phyloP scores from a whole-genome alignment of 73 alveolate species.

The Tetrahymena elliotti region DNA sequence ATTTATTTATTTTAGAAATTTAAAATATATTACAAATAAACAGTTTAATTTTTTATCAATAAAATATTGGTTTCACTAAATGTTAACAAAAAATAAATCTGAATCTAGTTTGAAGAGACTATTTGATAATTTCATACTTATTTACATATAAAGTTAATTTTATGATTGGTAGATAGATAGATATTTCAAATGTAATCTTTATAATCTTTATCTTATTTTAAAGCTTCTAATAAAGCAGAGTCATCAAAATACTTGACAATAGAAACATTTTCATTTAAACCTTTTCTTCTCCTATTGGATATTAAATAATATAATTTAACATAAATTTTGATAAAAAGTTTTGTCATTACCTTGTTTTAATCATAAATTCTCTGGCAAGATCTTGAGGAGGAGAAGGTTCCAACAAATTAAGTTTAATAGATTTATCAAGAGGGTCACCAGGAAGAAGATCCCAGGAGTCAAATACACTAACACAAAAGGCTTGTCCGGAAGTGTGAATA shows the following conservation, averaged over 20 bases:
- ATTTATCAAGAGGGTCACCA: slow-evolving; percentile 98
- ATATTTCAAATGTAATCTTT: slow-evolving; percentile 47
- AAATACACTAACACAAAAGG: slow-evolving; percentile 88
- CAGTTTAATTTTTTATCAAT: too few species aligned
- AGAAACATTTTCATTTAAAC: slow-evolving; percentile 70
- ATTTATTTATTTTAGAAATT: too few species aligned
- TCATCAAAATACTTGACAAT: slow-evolving; percentile 85
- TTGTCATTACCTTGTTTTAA: slow-evolving; percentile 72
- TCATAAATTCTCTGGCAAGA: slow-evolving; percentile 98
- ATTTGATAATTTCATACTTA: background rate
- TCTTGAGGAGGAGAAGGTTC: slow-evolving; percentile 96
- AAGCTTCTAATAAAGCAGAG: slow-evolving; percentile 61
- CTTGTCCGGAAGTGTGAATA: slow-evolving; percentile 90
- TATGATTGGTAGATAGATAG: too few species aligned
- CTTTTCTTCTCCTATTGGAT: slow-evolving; percentile 84
- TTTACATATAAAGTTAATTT: background rate
- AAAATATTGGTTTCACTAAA: too few species aligned
- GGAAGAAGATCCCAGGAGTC: slow-evolving; percentile 91
- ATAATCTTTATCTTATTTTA: slow-evolving; percentile 65
- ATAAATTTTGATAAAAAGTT: background rate
- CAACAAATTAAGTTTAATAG: slow-evolving; percentile 72
- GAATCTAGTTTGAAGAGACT: too few species aligned
- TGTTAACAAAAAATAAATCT: too few species aligned
- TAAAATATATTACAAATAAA: too few species aligned
- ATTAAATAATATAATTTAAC: background rate